A percentile compares a stretch with the other conserved stretches of the same genome.
phyloP scores from a whole-genome alignment of 2,329 filamentous ascomycete species.

The Diaporthe sp. region DNA sequence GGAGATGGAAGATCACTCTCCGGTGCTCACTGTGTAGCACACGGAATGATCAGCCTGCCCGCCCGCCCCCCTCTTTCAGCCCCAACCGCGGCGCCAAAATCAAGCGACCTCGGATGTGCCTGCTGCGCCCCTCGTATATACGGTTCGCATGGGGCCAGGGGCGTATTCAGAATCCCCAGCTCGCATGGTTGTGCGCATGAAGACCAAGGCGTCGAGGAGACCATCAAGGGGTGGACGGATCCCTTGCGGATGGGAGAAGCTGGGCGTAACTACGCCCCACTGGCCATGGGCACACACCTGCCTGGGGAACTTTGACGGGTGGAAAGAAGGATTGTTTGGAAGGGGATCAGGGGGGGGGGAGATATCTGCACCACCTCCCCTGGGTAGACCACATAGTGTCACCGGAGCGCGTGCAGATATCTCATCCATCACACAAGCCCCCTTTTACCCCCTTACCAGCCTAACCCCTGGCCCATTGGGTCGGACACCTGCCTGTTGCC shows the following conservation, averaged over 20 bases:
- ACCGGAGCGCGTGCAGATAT: neutral
- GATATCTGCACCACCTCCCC: neutral
- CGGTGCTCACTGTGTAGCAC: too few species aligned
- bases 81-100: neutral
- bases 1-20: neutral
- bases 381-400: neutral
- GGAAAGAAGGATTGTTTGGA: neutral
- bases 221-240: neutral
- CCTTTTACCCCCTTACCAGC: neutral
- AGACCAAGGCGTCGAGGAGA: neutral
- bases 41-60: neutral
- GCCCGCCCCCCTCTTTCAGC: too few species aligned
- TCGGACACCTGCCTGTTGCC: neutral
- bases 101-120: neutral
- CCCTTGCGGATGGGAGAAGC: neutral
- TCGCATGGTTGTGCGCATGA: neutral
- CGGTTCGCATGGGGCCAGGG: too few species aligned
- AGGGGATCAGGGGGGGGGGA: neutral
- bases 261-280: neutral
- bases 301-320: neutral
- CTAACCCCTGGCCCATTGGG: too few species aligned
- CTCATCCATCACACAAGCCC: neutral
- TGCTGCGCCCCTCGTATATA: neutral
- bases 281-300: neutral
- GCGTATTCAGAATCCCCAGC: neutral